Conservation (phyloP, 2,329 filamentous ascomycete species). For the Trichoderma pleuroti region DNA sequence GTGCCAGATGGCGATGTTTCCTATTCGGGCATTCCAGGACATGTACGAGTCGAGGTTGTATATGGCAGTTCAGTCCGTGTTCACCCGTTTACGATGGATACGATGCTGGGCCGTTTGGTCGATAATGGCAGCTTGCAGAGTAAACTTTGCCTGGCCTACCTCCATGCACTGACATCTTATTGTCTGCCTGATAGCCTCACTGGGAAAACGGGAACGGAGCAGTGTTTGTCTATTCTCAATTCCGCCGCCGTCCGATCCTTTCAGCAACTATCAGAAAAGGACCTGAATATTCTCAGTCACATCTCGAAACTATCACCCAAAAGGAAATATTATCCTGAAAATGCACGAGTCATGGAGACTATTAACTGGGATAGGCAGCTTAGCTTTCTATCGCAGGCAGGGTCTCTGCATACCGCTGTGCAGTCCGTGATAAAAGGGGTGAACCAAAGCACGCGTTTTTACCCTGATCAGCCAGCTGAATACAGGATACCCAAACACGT, state of each 20-base stretch:
- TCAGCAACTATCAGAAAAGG: neutral
- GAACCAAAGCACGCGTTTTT: neutral
- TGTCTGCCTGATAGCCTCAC: conserved; percentile 50
- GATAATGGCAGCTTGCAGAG: conserved; percentile 50
- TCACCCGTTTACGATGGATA: conserved; percentile 38
- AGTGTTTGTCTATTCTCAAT: conserved; percentile 46
- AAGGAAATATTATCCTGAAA: neutral
- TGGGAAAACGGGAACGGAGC: conserved; percentile 50
- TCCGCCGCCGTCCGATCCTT: conserved; percentile 49
- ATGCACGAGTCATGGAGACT: fast-evolving
- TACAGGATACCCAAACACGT: neutral
- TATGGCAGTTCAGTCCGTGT: neutral
- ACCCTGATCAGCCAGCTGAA: neutral
- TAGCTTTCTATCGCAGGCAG: neutral
- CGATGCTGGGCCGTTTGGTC: conserved; percentile 45
- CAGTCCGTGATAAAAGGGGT: neutral
- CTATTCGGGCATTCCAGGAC: neutral
- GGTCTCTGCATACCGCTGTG: neutral
- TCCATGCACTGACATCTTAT: conserved; percentile 54
- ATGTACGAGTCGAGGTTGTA: neutral
- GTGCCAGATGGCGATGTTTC: neutral
- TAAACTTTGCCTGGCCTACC: conserved; percentile 48
- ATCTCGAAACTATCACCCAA: conserved; percentile 4
- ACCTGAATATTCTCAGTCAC: neutral
- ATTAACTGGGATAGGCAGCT: neutral